phyloP scores from a whole-genome alignment of 768 basidiomycete species.

The Agrocybe pediades region DNA sequence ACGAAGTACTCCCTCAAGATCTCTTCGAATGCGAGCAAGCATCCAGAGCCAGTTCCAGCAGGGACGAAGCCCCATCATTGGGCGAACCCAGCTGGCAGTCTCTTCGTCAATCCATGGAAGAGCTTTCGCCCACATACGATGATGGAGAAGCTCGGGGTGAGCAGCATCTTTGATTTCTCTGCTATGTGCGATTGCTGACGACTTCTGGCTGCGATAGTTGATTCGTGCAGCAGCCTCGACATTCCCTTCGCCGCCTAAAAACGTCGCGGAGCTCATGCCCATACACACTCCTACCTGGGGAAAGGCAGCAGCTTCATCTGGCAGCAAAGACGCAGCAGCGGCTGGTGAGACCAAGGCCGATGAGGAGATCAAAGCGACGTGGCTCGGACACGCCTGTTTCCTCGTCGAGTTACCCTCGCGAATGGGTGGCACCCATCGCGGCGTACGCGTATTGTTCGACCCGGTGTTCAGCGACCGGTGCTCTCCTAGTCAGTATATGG shows the following conservation, averaged over 20 bases:
- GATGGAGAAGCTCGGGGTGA: conserved; percentile 17
- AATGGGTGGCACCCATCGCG: conserved; percentile 20
- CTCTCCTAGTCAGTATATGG: conserved; percentile 44
- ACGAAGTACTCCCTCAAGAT: conserved; percentile 2
- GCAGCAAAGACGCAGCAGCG: neutral
- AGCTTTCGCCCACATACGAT: conserved; percentile 24
- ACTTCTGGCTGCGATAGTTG: neutral
- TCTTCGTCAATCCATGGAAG: conserved; percentile 31
- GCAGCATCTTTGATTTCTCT: neutral
- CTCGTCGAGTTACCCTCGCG: conserved; percentile 49
- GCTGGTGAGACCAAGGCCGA: conserved; percentile 23
- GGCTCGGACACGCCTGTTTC: conserved; percentile 60
- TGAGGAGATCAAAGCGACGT: conserved; percentile 47
- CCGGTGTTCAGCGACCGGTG: conserved; percentile 56
- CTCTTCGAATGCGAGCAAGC: conserved; percentile 10
- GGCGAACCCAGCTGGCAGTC: conserved; percentile 19
- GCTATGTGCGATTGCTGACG: neutral
- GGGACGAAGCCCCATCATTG: conserved; percentile 26
- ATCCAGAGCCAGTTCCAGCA: conserved; percentile 8
- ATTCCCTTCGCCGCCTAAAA: conserved; percentile 17
- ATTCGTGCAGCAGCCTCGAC: conserved; percentile 8
- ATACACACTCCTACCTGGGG: conserved; percentile 43
- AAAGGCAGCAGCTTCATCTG: neutral
- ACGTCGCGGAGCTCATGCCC: conserved; percentile 22
- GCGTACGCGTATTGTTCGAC: conserved; percentile 51